Base-by-base conservation (phyloP, 2,329 filamentous ascomycete species). In the Neopestalotiopsis rosae region DNA sequence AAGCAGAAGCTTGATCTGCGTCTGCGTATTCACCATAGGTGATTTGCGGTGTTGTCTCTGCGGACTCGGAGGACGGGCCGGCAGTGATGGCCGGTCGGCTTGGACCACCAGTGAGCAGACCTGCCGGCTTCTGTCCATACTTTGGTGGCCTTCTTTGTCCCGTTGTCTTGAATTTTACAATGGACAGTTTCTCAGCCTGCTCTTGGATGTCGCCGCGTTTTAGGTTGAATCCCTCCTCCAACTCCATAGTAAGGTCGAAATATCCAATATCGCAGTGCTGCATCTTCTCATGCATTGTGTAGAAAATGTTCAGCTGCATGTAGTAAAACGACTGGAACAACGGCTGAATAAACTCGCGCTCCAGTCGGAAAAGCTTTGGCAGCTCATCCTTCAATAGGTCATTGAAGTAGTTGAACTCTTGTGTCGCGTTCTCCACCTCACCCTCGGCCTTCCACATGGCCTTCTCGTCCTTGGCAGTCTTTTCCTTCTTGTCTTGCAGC, bases 311-410 rank as follows among this genome's bases (percentile, higher is more conserved):
- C 73, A 99, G 89, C 82, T 99, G 96, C 96, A 99, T 99, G 86
- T 98, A 99, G 84, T 99, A 99, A 84, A 99, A 99, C 10, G 94
- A 97, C 80, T 98, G 96, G 87, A 99, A 99, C 7, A 99, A 89
- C 2, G 96, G 96, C 74, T 94, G 91, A 80, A 99, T 99, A 80
- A 99, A 98, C 80, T 98, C 92, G 72, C 91, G 89, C 81, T 99
- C 96, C 20, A 99, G 89, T 7, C 85, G 81, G 81, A 99, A 99
- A 12, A 99, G 88, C 81, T 94, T 94, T 34, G 96, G 96, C 71
- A 99, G 85, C 82, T 99, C 96, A 20, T 97, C 94, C 84, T 99
- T 99, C 71, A 99, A 88, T 65, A 99, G 86, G 77, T 98, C 94
- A 83, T 99, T 99, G 87, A 96, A 98, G 84, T 97, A 97, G 80